Evolutionary conservation across 306 rosid species (phyloP).

Genomic region (Pyrus pyrifolia): DNA sequence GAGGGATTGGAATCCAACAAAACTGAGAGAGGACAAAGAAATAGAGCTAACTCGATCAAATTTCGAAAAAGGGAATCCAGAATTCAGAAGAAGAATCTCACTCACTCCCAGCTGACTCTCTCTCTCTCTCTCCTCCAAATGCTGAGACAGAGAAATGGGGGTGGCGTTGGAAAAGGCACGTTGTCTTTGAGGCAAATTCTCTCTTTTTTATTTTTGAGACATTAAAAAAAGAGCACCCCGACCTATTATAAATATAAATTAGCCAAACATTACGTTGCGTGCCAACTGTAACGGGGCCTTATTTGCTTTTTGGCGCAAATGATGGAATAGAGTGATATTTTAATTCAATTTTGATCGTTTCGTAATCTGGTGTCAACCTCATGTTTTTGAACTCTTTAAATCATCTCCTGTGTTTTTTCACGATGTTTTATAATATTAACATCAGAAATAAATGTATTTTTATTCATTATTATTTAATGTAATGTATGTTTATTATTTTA

Average conservation of each 20-base stretch:
- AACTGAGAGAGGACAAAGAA: slow-evolving; percentile 55
- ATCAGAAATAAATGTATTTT: no score
- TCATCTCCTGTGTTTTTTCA: no score
- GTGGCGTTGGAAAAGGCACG: background rate
- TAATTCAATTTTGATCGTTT: slow-evolving; percentile 13
- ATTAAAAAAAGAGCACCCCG: slow-evolving; percentile 17
- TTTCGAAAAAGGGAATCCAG: slow-evolving; percentile 41
- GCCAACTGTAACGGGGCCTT: slow-evolving; percentile 30
- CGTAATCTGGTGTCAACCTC: background rate
- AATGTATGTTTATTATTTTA: no score
- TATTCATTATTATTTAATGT: rapidly evolving
- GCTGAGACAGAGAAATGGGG: background rate
- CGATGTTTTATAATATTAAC: no score
- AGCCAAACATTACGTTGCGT: slow-evolving; percentile 23
- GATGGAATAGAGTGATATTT: slow-evolving; percentile 21
- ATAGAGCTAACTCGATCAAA: slow-evolving; percentile 47
- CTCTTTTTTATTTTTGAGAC: slow-evolving; percentile 8
- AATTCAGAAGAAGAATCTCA: slow-evolving; percentile 3
- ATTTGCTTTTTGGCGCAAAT: slow-evolving; percentile 24
- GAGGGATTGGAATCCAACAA: slow-evolving; percentile 56
- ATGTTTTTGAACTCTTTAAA: no score
- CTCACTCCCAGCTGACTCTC: slow-evolving; percentile 5
- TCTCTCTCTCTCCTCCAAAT: slow-evolving; percentile 14
- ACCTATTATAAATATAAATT: slow-evolving; percentile 14
- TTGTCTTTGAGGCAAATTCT: slow-evolving; percentile 6